phyloP scores from a whole-genome alignment of 2,329 filamentous ascomycete species.

The Coleophoma crateriformis region DNA sequence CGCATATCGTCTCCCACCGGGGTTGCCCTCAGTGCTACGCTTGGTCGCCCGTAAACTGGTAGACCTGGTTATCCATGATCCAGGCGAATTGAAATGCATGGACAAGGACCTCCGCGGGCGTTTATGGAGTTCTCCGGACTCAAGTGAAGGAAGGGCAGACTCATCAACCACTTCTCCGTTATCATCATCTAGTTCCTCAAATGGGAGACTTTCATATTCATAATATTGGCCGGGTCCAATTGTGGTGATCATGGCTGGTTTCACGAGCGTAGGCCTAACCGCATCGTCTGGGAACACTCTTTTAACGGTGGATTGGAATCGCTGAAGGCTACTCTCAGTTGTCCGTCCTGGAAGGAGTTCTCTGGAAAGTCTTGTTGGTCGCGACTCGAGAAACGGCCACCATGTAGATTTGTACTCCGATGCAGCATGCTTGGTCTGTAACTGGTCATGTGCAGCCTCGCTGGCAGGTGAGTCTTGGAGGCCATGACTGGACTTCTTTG shows the following conservation, averaged over 20 bases:
- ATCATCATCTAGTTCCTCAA: slow-evolving; percentile 18
- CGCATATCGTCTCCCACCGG: slow-evolving; percentile 43
- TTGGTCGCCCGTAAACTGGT: slow-evolving; percentile 53
- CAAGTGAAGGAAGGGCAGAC: slow-evolving; percentile 15
- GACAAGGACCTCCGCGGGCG: slow-evolving; percentile 49
- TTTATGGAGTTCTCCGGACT: slow-evolving; percentile 35
- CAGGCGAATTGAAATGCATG: slow-evolving; percentile 52
- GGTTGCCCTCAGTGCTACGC: slow-evolving; percentile 37
- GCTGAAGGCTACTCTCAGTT: slow-evolving; percentile 17
- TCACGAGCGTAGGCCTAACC: slow-evolving; percentile 22
- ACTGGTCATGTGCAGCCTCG: slow-evolving; percentile 7
- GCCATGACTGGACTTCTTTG: slow-evolving; percentile 9
- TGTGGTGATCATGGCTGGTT: slow-evolving; percentile 20
- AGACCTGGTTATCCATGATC: slow-evolving; percentile 49
- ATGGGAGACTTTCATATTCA: slow-evolving; percentile 17
- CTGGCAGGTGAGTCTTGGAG: slow-evolving; percentile 7
- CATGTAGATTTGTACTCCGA: slow-evolving; percentile 17
- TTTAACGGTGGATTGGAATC: slow-evolving; percentile 20
- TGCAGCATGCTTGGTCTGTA: slow-evolving; percentile 9
- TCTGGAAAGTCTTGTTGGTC: slow-evolving; percentile 22
- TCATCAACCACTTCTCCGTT: slow-evolving; percentile 7
- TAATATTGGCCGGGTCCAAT: slow-evolving; percentile 8
- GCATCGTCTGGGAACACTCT: slow-evolving; percentile 22
- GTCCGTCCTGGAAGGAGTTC: slow-evolving; percentile 19
- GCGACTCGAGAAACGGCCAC: slow-evolving; percentile 26